Conservation (phyloP, 345 rosid genomes). For the Conringia planisiliqua region DNA sequence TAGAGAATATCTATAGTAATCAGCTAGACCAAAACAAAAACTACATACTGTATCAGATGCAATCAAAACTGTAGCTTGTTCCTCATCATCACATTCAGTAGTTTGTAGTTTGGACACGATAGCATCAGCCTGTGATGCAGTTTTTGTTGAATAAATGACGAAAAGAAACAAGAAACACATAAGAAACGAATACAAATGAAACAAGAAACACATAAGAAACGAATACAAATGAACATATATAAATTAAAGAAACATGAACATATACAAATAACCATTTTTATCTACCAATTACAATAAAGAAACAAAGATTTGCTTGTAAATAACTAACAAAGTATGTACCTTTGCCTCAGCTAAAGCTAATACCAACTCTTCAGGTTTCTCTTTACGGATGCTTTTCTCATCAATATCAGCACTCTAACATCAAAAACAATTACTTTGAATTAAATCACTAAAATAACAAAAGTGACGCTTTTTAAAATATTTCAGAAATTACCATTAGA, state of each 20-base stretch:
- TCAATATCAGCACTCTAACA: conserved; percentile 88
- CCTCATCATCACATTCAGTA: conserved; percentile 33
- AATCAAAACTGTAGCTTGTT: conserved; percentile 44
- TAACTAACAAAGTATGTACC: conserved; percentile 30
- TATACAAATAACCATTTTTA: too few species aligned
- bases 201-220: too few species aligned
- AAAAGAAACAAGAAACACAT: background rate
- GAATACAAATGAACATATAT: background rate
- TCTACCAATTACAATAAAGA: too few species aligned
- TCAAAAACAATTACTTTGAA: background rate
- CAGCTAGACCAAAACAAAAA: conserved; percentile 1
- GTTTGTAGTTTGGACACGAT: conserved; percentile 44
- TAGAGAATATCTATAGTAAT: background rate
- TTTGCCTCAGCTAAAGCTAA: conserved; percentile 93
- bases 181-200: background rate
- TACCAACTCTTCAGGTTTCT: conserved; percentile 83
- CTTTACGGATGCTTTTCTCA: conserved; percentile 71
- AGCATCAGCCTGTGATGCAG: conserved; percentile 72
- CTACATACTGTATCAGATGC: conserved; percentile 77
- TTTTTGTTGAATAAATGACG: conserved; percentile 31
- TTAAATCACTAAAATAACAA: background rate
- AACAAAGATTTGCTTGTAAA: too few species aligned
- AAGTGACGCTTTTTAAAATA: background rate
- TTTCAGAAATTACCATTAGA: conserved; percentile 44
- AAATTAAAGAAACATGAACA: too few species aligned